Conservation (phyloP, 306 rosid genomes). For the Senna siamea region DNA sequence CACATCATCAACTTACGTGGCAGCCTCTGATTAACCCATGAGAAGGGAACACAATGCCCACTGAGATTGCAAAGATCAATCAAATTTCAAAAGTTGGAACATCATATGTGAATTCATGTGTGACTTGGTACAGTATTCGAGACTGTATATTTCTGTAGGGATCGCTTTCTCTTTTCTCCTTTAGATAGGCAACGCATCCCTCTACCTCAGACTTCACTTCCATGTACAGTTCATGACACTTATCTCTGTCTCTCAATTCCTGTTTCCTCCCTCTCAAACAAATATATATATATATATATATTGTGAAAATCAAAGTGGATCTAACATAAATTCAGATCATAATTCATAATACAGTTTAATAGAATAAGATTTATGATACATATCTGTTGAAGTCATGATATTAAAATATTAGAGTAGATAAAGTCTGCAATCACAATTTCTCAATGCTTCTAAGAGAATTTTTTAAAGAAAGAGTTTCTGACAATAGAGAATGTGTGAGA, state of each 20-base stretch:
- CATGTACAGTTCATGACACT: constrained; percentile 64
- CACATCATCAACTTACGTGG: neutral
- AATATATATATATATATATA: too few relatives aligned
- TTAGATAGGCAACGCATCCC: constrained; percentile 66
- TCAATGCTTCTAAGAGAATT: too few relatives aligned
- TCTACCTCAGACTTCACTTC: constrained; percentile 79
- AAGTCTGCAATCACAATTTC: too few relatives aligned
- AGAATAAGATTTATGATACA: too few relatives aligned
- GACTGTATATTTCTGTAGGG: constrained; percentile 70
- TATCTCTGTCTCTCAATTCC: constrained; percentile 63
- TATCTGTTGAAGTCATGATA: too few relatives aligned
- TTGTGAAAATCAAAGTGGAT: too few relatives aligned
- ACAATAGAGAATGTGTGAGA: too few relatives aligned
- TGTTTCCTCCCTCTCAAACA: constrained; percentile 66
- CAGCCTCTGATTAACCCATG: constrained; percentile 13
- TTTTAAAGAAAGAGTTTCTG: too few relatives aligned
- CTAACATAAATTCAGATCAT: too few relatives aligned
- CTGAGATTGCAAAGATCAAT: constrained; percentile 36
- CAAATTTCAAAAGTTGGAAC: constrained; percentile 82
- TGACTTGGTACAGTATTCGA: constrained; percentile 66
- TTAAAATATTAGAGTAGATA: too few relatives aligned
- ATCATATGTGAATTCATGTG: constrained; percentile 58
- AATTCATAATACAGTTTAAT: too few relatives aligned
- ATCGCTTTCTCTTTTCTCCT: constrained; percentile 69
- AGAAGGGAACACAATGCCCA: neutral